Base-by-base conservation (phyloP, 164 flowering plant species). In the Vitis riparia region DNA sequence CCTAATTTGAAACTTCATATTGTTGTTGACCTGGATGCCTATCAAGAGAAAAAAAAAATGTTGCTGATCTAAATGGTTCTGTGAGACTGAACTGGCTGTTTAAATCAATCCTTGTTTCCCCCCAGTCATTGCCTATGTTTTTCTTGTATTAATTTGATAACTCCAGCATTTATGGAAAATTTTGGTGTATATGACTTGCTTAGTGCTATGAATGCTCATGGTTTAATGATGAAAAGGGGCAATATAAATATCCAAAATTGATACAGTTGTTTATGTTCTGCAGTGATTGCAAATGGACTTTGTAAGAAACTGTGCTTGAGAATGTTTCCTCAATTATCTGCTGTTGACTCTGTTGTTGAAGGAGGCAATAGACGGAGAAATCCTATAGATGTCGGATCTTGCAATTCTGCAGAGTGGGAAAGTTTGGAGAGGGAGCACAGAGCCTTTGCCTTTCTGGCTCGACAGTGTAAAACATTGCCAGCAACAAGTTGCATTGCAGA, bases 221-320 rank as follows among this genome's bases (percentile, higher is more conserved):
- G 44, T 37, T 37, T 37, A 37, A 37, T 37, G 44, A 37, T 37
- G 44, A 6, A 6, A 37, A 5, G 44, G 44, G 44, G 27, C 27
- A 23, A 23, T 23, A 37, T 37, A 37, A 23, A 11, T 16, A 29
- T 48, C n/a, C 17, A 13, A 37, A 13, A 11, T n/a, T 65, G 50
- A 65, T 55, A 48, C 13, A 5, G 8, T 29, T 51, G 67, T 32
- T n/a, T 14, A 29, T 73, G 64, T 51, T 75, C 16, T 84, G 80
- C 93, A 94, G 98, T 91, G 78, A 81, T 91, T 70, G 76, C 73
- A 61, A 86, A 86, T 76, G 83, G 84, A 51, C 79, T 91, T 53
- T 82, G 78, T 51, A 90, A 89, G 85, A 76, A 81, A 66, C 78
- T 90, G 16, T 92, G 93, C 78, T 66, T 86, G 67, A 82, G 74